Conservation (phyloP, 2,329 filamentous ascomycete genomes). For the Aspergillus unguis region DNA sequence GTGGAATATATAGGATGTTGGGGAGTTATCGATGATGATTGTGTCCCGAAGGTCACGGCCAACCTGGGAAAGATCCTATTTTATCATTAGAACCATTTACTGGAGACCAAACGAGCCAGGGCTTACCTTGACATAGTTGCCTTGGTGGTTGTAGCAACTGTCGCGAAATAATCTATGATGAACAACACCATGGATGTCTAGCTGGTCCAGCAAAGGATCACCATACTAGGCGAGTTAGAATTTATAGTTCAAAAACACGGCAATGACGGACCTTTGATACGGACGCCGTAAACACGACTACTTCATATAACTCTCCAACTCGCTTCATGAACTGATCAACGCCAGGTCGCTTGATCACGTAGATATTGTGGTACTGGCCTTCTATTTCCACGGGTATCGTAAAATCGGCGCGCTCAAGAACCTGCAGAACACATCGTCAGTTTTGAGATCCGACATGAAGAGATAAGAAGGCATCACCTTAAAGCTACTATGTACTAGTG, state of each 20-base stretch:
- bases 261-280: slow-evolving; percentile 81
- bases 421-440: slow-evolving; percentile 52
- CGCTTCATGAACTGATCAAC: slow-evolving; percentile 99
- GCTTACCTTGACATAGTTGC: slow-evolving; percentile 87
- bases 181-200: slow-evolving; percentile 95
- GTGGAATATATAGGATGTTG: slow-evolving; percentile 99
- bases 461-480: slow-evolving; percentile 60
- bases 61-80: slow-evolving; percentile 84
- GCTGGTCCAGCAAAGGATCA: slow-evolving; percentile 89
- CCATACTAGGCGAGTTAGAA: slow-evolving; percentile 65
- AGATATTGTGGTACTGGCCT: slow-evolving; percentile 98
- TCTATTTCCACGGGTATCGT: slow-evolving; percentile 99
- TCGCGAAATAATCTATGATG: slow-evolving; percentile 96
- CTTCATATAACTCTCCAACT: slow-evolving; percentile 95
- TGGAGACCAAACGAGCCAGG: not conserved
- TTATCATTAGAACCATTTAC: not conserved
- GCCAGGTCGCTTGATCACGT: slow-evolving; percentile 98
- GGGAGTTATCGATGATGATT: slow-evolving; percentile 99
- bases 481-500: slow-evolving; percentile 96
- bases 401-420: slow-evolving; percentile 96
- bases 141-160: slow-evolving; percentile 98
- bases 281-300: slow-evolving; percentile 97
- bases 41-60: slow-evolving; percentile 94
- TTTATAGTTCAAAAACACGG: not conserved
- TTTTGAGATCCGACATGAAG: not conserved